Base-by-base conservation (phyloP, 2,329 filamentous ascomycete genomes). In the Karstenula rhodostoma region DNA sequence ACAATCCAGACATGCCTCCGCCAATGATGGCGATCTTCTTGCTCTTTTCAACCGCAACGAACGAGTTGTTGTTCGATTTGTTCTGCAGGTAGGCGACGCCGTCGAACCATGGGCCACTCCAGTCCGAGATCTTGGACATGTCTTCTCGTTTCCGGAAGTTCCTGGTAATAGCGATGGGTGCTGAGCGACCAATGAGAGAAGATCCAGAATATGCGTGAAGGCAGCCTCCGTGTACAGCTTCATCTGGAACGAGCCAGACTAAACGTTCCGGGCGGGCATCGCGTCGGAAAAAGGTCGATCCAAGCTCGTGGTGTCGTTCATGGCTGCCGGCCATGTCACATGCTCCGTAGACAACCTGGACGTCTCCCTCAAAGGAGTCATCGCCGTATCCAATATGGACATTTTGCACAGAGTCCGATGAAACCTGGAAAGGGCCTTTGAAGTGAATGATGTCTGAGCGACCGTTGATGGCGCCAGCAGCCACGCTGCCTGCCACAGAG, bases 51-150 rank as follows among this genome's bases (percentile, higher is more conserved):
- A 80, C 74, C 3, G 79, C 73, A 5, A 85, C 85, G 62, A 87
- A 85, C 0, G 85, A 80, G 8, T 81, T 75, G 49, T 81, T 80
- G 17, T 85, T 81, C 63, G 86, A 78, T 67, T 86, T 87, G 27
- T 82, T 78, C 62, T 85, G 74, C 44, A 90, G 80, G 58, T 87
- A 82, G 53, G 81, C 82, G 19, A 90, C 87, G 15, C 87, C 87
- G 68, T 90, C 86, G 61, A 90, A 90, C 88, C 87, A 90, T 1
- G 87, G 85, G 0, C 87, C 87, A 69, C 79, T 85, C 3, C 79
- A 78, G 53, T 85, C 83, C 56, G 82, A 82, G 78, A 89, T 84
- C 19, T 81, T 76, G 2, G 80, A 76, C 4, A 80, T 78, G 15
- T 75, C 69, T 55, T 79, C 77, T 51, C 80, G 70, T 57, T 73